phyloP scores from a whole-genome alignment of 208 protist species.

The Zelonia costaricensis region DNA sequence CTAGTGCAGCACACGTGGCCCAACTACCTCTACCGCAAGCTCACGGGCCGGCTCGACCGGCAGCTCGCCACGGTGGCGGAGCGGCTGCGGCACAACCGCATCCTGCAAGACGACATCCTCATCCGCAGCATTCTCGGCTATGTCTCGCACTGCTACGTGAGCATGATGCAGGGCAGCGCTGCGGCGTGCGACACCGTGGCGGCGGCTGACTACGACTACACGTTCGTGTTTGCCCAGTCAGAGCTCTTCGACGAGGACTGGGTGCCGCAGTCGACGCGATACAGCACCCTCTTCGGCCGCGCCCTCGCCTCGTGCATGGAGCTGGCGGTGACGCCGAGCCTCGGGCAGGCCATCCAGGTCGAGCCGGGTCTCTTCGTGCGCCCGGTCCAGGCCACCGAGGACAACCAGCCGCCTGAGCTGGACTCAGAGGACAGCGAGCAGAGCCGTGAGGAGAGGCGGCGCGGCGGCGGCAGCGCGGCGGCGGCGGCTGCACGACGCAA shows the following conservation, averaged over 20 bases:
- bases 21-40: conserved; percentile 26
- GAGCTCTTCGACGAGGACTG: conserved; percentile 24
- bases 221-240: conserved; percentile 15
- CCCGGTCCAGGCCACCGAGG: neutral
- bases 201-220: conserved; percentile 28
- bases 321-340: conserved; percentile 38
- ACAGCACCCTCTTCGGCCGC: conserved; percentile 28
- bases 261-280: conserved; percentile 25
- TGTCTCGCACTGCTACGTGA: conserved; percentile 30
- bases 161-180: conserved; percentile 3
- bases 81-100: conserved; percentile 20
- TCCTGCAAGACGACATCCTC: conserved; percentile 26
- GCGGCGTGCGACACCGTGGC: conserved; percentile 23
- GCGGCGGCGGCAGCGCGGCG: neutral
- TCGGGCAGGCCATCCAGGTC: conserved; percentile 60
- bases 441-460: neutral
- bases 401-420: neutral
- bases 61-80: conserved; percentile 30
- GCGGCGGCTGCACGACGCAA: neutral
- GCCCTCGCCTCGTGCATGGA: conserved; percentile 32
- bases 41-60: conserved; percentile 21
- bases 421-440: neutral
- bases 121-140: conserved; percentile 26
- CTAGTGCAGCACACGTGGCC: conserved; percentile 63
- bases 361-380: conserved; percentile 75